A percentile compares a stretch with the other conserved stretches of the same genome.
These are phyloP conservation scores for Monascus purpureus DNA, from an alignment of 495 filamentous ascomycete genomes.

Conservation along the genomic window DNA sequence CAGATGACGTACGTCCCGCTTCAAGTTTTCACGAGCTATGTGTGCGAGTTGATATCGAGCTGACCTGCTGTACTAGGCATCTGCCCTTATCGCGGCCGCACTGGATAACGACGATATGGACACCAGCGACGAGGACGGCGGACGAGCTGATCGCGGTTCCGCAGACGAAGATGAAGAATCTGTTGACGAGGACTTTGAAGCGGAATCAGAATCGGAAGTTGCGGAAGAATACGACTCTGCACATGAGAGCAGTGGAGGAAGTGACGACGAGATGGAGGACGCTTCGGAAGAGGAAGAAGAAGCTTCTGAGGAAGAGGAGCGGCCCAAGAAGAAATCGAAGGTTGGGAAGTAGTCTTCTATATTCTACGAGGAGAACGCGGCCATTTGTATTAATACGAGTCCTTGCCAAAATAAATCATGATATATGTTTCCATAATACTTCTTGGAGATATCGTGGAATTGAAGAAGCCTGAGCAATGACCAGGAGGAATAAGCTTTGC, in stretches of 20 bases:
- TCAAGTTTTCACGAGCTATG: no score
- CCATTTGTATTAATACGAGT: no score
- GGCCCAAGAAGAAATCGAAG: constrained; percentile 63
- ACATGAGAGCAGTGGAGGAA: constrained; percentile 72
- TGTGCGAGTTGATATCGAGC: background rate
- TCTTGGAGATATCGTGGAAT: no score
- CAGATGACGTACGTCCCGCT: constrained; percentile 41
- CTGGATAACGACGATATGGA: constrained; percentile 63
- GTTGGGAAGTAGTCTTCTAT: constrained; percentile 19
- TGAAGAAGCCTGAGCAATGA: no score
- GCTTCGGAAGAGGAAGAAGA: constrained; percentile 33
- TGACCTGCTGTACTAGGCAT: constrained; percentile 20
- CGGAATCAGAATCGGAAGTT: constrained; percentile 81
- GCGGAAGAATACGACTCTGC: constrained; percentile 91
- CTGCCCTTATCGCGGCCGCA: constrained; percentile 63
- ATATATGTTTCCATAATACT: no score
- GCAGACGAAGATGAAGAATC: constrained; percentile 94
- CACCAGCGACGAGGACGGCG: constrained; percentile 69
- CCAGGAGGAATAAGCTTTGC: no score
- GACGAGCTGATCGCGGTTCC: constrained; percentile 63
- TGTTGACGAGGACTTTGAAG: constrained; percentile 90
- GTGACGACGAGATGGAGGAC: constrained; percentile 50
- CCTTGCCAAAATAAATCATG: no score
- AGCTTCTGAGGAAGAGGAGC: constrained; percentile 17
- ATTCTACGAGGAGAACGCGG: no score